Percentiles rank a stretch among this genome's conserved stretches.
Conservation (phyloP, 2,329 filamentous ascomycete genomes). For the Lachnellula arida region DNA sequence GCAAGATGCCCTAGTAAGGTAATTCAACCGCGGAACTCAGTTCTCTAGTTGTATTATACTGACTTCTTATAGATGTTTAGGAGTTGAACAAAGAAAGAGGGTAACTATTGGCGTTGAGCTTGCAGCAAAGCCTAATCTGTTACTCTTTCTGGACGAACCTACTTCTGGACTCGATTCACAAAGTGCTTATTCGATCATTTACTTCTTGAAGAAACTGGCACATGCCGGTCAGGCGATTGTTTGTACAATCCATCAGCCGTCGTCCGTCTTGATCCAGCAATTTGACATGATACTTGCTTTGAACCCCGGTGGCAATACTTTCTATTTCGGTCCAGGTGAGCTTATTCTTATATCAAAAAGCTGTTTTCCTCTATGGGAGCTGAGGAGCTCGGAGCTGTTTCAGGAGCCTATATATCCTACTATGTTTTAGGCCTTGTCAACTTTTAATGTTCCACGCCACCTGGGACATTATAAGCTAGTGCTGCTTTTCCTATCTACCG, state of each 20-base stretch:
- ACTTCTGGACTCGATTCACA: conserved; percentile 68
- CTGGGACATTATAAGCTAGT: too few relatives aligned
- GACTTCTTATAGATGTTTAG: conserved; percentile 3
- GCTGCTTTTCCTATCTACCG: too few relatives aligned
- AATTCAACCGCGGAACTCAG: conserved; percentile 50
- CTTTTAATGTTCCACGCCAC: too few relatives aligned
- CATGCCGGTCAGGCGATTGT: conserved; percentile 65
- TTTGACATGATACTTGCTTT: conserved; percentile 71
- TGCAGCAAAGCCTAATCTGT: conserved; percentile 61
- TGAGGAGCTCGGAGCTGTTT: too few relatives aligned
- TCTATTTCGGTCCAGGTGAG: too few relatives aligned
- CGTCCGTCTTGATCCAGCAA: conserved; percentile 62
- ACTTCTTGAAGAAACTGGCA: conserved; percentile 64
- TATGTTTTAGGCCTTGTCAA: too few relatives aligned
- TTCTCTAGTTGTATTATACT: neutral
- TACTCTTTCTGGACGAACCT: conserved; percentile 69
- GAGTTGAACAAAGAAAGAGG: conserved; percentile 53
- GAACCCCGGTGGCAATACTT: conserved; percentile 60
- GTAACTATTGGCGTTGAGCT: conserved; percentile 71
- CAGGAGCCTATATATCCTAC: too few relatives aligned
- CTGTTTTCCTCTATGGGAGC: too few relatives aligned
- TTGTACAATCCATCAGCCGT: conserved; percentile 71
- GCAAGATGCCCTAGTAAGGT: conserved; percentile 58
- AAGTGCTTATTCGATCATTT: conserved; percentile 62
- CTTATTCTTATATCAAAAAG: too few relatives aligned